Percentiles rank a stretch among this genome's conserved stretches.
These are phyloP conservation scores for Dipteronia sinensis DNA, from an alignment of 345 rosid species.

Conservation along the genomic window DNA sequence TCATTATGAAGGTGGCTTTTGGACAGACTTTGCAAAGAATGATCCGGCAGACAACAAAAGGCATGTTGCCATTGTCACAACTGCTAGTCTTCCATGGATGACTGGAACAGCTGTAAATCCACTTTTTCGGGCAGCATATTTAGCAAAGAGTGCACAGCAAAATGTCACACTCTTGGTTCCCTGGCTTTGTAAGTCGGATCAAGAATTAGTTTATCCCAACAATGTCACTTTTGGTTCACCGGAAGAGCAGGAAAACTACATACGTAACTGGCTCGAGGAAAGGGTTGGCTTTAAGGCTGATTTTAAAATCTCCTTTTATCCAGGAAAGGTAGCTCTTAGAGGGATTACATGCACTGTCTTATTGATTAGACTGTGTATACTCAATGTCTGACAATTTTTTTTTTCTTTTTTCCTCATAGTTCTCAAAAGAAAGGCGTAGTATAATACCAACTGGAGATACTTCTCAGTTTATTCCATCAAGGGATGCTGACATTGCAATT, in stretches of 20 bases:
- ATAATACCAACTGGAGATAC: constrained; percentile 97
- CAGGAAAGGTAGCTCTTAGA: constrained; percentile 75
- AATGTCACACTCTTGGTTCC: constrained; percentile 95
- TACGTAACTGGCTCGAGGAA: constrained; percentile 94
- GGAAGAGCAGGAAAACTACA: constrained; percentile 92
- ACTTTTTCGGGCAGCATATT: constrained; percentile 87
- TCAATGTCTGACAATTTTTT: constrained; percentile 15
- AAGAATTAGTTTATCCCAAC: constrained; percentile 90
- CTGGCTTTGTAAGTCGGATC: constrained; percentile 96
- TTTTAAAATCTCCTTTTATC: constrained; percentile 92
- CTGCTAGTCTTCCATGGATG: constrained; percentile 99
- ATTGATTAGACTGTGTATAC: neutral
- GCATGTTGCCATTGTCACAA: constrained; percentile 92
- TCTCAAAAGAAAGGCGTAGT: constrained; percentile 89
- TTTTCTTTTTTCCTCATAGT: constrained; percentile 46
- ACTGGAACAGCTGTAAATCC: constrained; percentile 99
- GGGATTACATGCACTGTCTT: constrained; percentile 16
- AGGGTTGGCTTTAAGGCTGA: constrained; percentile 87
- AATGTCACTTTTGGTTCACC: constrained; percentile 86
- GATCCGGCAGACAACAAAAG: constrained; percentile 60
- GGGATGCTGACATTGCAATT: constrained; percentile 91
- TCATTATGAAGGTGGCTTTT: constrained; percentile 84
- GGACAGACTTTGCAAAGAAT: constrained; percentile 68
- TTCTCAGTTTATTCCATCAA: constrained; percentile 80
- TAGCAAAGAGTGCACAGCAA: constrained; percentile 78